Conservation (phyloP, 352 stramenopile species). For the Phytophthora capsici region DNA sequence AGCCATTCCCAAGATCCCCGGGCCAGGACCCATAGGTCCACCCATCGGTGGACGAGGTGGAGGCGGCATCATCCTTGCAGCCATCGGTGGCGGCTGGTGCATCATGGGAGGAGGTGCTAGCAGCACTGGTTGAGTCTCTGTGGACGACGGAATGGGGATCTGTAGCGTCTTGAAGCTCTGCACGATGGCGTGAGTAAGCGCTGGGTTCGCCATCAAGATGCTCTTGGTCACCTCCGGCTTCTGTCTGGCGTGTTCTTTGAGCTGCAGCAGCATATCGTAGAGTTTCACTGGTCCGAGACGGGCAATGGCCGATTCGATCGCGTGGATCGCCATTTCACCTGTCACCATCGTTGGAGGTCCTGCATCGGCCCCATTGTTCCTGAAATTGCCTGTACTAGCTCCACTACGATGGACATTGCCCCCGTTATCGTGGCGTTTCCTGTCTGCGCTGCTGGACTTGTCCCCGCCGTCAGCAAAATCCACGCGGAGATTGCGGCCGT, state of each 20-base stretch:
- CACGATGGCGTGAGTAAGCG: slow-evolving; percentile 84
- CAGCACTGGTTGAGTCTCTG: slow-evolving; percentile 62
- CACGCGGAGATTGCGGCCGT: slow-evolving; percentile 83
- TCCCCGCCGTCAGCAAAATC: slow-evolving; percentile 85
- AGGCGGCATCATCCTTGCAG: slow-evolving; percentile 44
- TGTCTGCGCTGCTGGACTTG: slow-evolving; percentile 46
- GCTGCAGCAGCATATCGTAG: slow-evolving; percentile 84
- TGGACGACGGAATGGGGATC: slow-evolving; percentile 74
- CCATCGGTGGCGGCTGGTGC: slow-evolving; percentile 39
- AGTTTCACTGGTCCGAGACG: slow-evolving; percentile 74
- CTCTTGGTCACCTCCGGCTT: slow-evolving; percentile 79
- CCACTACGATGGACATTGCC: slow-evolving; percentile 26
- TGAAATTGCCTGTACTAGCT: slow-evolving; percentile 33
- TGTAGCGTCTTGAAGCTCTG: slow-evolving; percentile 87
- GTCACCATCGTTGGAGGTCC: slow-evolving; percentile 50
- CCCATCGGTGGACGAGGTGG: slow-evolving; percentile 41
- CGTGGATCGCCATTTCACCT: slow-evolving; percentile 81
- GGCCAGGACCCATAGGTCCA: slow-evolving; percentile 36
- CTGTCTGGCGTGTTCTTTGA: slow-evolving; percentile 82
- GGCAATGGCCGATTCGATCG: slow-evolving; percentile 77
- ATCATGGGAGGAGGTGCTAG: slow-evolving; percentile 44
- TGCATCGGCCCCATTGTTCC: slow-evolving; percentile 29
- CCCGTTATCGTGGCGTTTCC: slow-evolving; percentile 37
- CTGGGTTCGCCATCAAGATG: slow-evolving; percentile 77
- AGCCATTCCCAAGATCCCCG: slow-evolving; percentile 59